Percentiles rank a stretch among this genome's conserved stretches.
Conservation (phyloP, 768 basidiomycete genomes). For the Hebeloma cylindrosporum region DNA sequence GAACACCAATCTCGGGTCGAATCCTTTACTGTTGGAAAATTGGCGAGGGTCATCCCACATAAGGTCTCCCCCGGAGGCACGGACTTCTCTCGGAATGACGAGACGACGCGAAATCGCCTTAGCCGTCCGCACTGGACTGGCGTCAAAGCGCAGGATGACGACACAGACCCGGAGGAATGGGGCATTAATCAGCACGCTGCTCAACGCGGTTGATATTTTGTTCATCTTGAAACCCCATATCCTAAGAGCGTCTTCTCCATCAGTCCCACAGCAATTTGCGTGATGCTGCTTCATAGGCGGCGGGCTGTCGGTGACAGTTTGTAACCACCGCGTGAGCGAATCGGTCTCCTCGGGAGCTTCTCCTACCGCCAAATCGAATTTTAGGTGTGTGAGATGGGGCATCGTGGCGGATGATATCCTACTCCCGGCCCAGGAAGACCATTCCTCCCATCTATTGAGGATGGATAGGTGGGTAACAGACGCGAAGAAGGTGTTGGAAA, state of each 20-base stretch:
- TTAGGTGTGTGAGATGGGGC: slow-evolving; percentile 35
- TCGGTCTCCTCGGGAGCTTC: slow-evolving; percentile 18
- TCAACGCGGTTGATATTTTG: slow-evolving; percentile 25
- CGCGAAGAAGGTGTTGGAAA: slow-evolving; percentile 35
- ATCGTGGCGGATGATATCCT: slow-evolving; percentile 21
- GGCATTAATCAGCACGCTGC: slow-evolving; percentile 24
- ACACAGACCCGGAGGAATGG: slow-evolving; percentile 29
- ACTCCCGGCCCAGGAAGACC: slow-evolving; percentile 37
- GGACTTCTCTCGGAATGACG: slow-evolving; percentile 15
- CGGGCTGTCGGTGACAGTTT: slow-evolving; percentile 11
- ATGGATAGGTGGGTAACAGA: slow-evolving; percentile 39
- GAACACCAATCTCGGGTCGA: slow-evolving; percentile 39
- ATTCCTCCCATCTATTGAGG: slow-evolving; percentile 43
- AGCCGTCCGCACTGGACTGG: slow-evolving; percentile 21
- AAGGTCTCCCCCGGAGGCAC: background rate
- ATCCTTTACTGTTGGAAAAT: slow-evolving; percentile 7
- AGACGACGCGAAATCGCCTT: slow-evolving; percentile 17
- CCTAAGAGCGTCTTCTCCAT: background rate
- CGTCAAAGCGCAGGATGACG: slow-evolving; percentile 35
- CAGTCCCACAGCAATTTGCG: background rate
- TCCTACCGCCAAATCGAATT: slow-evolving; percentile 37
- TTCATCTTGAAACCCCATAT: slow-evolving; percentile 14
- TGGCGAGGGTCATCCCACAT: background rate
- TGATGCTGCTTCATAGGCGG: background rate
- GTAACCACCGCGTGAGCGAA: slow-evolving; percentile 16